phyloP scores from a whole-genome alignment of 2,329 filamentous ascomycete species.

The Teratosphaeria gauchensis region DNA sequence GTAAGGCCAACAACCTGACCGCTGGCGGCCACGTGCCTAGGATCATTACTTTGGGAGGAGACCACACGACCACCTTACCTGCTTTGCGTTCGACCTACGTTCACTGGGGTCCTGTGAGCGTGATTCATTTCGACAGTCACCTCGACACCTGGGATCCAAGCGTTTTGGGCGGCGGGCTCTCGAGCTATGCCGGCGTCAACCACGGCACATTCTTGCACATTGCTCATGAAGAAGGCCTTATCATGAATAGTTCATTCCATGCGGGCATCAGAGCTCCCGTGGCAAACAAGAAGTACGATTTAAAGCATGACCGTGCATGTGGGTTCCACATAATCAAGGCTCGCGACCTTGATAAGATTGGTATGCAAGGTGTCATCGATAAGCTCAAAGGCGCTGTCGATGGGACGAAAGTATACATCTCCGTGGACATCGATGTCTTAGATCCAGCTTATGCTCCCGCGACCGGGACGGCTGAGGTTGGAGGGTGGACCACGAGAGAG shows the following conservation, averaged over 20 bases:
- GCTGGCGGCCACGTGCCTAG: conserved; percentile 37
- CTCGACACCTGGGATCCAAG: conserved; percentile 47
- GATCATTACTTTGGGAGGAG: conserved; percentile 46
- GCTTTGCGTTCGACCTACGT: conserved; percentile 41
- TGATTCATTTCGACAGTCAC: conserved; percentile 50
- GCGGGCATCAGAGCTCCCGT: conserved; percentile 52
- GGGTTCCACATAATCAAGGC: conserved; percentile 51
- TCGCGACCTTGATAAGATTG: conserved; percentile 43
- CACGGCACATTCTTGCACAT: conserved; percentile 55
- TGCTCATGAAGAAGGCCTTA: conserved; percentile 52
- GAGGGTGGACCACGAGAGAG: conserved; percentile 53
- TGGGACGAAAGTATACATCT: conserved; percentile 46
- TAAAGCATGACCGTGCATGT: conserved; percentile 48
- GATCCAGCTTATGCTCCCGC: conserved; percentile 46
- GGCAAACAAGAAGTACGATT: conserved; percentile 38
- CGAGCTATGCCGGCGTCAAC: conserved; percentile 50
- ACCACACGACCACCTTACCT: conserved; percentile 47
- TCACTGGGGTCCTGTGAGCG: conserved; percentile 45
- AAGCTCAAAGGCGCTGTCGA: conserved; percentile 42
- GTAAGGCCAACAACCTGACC: conserved; percentile 30
- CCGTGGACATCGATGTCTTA: conserved; percentile 48
- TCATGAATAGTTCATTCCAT: conserved; percentile 50
- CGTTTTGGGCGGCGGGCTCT: conserved; percentile 48
- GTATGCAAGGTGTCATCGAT: conserved; percentile 39
- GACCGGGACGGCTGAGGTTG: conserved; percentile 52